Percentiles rank a stretch among this genome's conserved stretches.
phyloP scores from a whole-genome alignment of 257 asterid species.

The Fraxinus anomala region DNA sequence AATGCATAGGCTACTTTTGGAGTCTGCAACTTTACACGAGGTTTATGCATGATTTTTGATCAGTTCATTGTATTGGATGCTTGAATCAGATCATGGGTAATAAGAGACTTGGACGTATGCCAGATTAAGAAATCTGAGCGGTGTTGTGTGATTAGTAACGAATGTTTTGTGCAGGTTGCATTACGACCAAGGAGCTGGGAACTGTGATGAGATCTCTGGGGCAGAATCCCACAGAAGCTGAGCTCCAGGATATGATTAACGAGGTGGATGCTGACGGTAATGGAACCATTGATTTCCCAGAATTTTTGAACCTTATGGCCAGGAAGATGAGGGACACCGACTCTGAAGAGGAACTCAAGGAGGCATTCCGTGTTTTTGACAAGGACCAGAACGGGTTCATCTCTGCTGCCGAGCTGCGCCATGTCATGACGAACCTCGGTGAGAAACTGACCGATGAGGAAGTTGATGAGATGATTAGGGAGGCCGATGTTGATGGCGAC shows the following conservation, averaged over 20 bases:
- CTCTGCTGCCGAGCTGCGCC: slow-evolving; percentile 70
- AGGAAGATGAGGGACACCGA: slow-evolving; percentile 66
- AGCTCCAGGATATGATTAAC: slow-evolving; percentile 73
- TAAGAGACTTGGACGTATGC: not conserved
- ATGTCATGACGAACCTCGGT: slow-evolving; percentile 65
- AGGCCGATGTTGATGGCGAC: slow-evolving; percentile 69
- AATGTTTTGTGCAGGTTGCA: slow-evolving; percentile 47
- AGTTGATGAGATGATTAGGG: slow-evolving; percentile 75
- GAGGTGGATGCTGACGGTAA: slow-evolving; percentile 72
- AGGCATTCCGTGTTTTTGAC: slow-evolving; percentile 72
- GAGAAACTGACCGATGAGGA: slow-evolving; percentile 77
- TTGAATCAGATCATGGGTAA: not conserved
- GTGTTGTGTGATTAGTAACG: not conserved
- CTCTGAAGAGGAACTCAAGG: slow-evolving; percentile 70
- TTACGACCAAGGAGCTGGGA: slow-evolving; percentile 73
- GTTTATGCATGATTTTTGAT: not conserved
- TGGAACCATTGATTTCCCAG: slow-evolving; percentile 72
- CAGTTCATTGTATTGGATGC: no score
- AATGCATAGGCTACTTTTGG: not conserved
- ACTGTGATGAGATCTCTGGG: slow-evolving; percentile 70
- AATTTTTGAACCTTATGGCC: slow-evolving; percentile 70
- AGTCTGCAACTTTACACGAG: no score
- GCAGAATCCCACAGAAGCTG: slow-evolving; percentile 71
- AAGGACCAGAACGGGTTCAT: slow-evolving; percentile 74
- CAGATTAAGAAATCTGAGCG: not conserved